phyloP scores from a whole-genome alignment of 768 basidiomycete genomes.

The Boletus vermiculosoides region DNA sequence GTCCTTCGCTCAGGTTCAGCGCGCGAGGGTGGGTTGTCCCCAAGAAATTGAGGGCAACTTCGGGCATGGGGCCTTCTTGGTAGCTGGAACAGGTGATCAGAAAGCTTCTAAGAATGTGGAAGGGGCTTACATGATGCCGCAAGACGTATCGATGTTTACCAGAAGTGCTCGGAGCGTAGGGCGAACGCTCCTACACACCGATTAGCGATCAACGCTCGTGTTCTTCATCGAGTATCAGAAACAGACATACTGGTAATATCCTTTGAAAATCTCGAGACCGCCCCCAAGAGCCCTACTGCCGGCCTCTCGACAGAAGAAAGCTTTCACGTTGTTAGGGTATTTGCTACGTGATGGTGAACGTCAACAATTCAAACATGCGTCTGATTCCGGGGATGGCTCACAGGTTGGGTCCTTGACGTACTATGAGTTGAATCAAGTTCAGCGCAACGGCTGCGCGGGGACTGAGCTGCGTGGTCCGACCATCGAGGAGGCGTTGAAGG shows the following conservation, averaged over 20 bases:
- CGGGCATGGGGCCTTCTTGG: constrained; percentile 22
- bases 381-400: constrained; percentile 23
- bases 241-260: constrained; percentile 48
- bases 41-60: constrained; percentile 34
- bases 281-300: constrained; percentile 28
- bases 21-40: constrained; percentile 26
- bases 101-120: background rate
- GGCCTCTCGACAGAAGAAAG: constrained; percentile 42
- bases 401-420: constrained; percentile 49
- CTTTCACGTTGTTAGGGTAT: constrained; percentile 44
- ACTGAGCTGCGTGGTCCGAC: constrained; percentile 23
- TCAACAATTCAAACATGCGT: background rate
- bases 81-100: constrained; percentile 21
- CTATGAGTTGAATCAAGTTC: constrained; percentile 48
- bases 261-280: constrained; percentile 45
- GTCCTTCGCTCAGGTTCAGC: constrained; percentile 27
- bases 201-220: background rate
- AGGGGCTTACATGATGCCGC: constrained; percentile 42
- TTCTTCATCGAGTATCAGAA: background rate
- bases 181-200: constrained; percentile 42
- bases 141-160: constrained; percentile 47
- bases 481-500: constrained; percentile 26
- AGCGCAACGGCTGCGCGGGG: constrained; percentile 36
- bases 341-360: constrained; percentile 29
- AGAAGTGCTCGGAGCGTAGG: constrained; percentile 40